Base-by-base conservation (phyloP, 192 early-diverging fungal genomes). In the Phycomyces nitens region DNA sequence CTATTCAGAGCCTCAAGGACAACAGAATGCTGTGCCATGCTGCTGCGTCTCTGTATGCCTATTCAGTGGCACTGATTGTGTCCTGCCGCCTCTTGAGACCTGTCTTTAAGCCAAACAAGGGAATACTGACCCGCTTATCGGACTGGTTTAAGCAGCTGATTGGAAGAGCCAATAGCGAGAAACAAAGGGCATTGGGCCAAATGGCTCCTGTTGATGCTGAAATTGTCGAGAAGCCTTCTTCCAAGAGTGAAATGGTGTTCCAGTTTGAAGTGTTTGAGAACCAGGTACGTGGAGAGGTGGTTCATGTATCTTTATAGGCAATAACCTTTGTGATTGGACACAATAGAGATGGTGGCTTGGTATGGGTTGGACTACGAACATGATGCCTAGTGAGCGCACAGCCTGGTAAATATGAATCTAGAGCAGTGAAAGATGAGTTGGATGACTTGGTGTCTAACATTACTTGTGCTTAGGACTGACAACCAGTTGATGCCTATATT, bases 301-400 rank as follows among this genome's bases (percentile, higher is more conserved):
- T n/a, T n/a, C n/a, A n/a, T n/a, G n/a, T n/a, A n/a, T n/a, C 12
- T 18, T 21, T 14, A 58, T 2, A 38, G 16, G 39, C 6, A 16
- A 61, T 44, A 61, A 26, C 9, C 2, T 7, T 2, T 12, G 5
- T 10, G 3, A 1, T 15, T 2, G 7, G 55, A 14, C 5, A 57
- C 29, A 18, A 39, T 70, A 82, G 68, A 70, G 80, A 26, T 84
- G 82, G 82, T 84, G 82, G 82, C 61, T 84, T 16, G 82, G 82
- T 47, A 58, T 80, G 21, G 76, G 79, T 3, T 84, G 82, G 82
- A 84, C 82, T 6, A 77, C 77, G 3, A 84, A 80, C 65, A 80
- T 84, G 77, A 71, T 84, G 21, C 73, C 76, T 10, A 81, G 73
- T 39, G 82, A 84, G 53, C 77, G 82, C 55, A 66, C 75, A 10